Conservation (phyloP, 495 filamentous ascomycete species). For the Daldinia concentrica region DNA sequence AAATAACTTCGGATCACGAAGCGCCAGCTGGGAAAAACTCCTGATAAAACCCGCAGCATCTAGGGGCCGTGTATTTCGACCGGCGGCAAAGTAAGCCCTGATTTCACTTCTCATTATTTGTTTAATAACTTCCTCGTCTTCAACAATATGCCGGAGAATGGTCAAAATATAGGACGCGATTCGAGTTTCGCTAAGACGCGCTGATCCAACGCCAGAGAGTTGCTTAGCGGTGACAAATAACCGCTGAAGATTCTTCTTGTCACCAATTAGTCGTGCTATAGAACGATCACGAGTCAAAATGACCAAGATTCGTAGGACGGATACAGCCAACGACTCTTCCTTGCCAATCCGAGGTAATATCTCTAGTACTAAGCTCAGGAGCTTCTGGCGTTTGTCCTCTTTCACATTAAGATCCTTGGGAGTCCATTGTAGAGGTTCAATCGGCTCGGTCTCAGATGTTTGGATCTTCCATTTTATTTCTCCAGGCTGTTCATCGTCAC, state of each 20-base stretch:
- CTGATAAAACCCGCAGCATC: constrained; percentile 79
- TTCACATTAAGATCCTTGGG: constrained; percentile 71
- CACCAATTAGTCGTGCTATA: constrained; percentile 77
- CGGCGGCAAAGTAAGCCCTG: constrained; percentile 67
- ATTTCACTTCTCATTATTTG: constrained; percentile 96
- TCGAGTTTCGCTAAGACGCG: constrained; percentile 74
- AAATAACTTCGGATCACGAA: constrained; percentile 87
- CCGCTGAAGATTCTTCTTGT: constrained; percentile 87
- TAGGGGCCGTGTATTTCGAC: constrained; percentile 69
- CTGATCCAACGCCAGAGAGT: constrained; percentile 76
- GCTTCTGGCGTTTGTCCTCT: constrained; percentile 68
- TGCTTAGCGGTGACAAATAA: constrained; percentile 96
- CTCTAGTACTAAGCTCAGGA: constrained; percentile 80
- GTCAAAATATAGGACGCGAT: constrained; percentile 73
- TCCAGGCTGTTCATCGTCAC: constrained; percentile 82
- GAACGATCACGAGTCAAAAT: constrained; percentile 83
- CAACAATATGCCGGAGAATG: constrained; percentile 89
- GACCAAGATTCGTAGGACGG: constrained; percentile 84
- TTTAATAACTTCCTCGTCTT: constrained; percentile 89
- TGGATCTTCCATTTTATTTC: constrained; percentile 78
- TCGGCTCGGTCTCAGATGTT: constrained; percentile 60
- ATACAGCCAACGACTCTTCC: constrained; percentile 84
- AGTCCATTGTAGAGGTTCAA: constrained; percentile 65
- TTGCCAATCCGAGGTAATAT: constrained; percentile 87
- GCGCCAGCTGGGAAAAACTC: constrained; percentile 79